Base-by-base conservation (phyloP, 23 red algal species). In the Porphyridium purpureum region DNA sequence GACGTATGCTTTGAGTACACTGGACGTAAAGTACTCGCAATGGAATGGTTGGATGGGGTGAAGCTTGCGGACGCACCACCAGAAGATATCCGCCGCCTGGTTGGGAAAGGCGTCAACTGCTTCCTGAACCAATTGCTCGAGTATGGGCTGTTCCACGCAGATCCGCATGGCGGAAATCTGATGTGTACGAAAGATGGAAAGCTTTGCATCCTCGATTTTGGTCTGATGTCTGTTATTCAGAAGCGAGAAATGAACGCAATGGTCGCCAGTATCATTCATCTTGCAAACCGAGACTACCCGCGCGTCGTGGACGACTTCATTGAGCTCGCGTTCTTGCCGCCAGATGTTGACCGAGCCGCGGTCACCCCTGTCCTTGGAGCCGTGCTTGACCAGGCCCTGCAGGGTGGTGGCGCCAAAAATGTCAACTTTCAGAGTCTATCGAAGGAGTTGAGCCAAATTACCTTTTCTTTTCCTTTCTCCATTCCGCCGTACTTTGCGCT, bases 341-440 rank as follows among this genome's bases (percentile, higher is more conserved):
- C 29, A 1, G 72, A 84, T 34, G 44, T 66, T 17, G 62, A 94
- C 40, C 74, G 60, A 3, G 69, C 40, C 1, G 56, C 70, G 47
- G 72, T 94, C 7, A 71, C 62, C 40, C 47, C 76, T 0, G 80
- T 94, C 3, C 54, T 94, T 19, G 88, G 77, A 32, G 71, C 74
- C 5, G 81, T 94, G 38, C 55, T 94, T 1, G 76, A 94, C 56
- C 88, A 94, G 57, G 88, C 88, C 2, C 64, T 94, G 31, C 57
- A 85, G 59, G 88, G 88, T n/a, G 88, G 88, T 27, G 88, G 88
- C 40, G 88, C 88, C 2, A 83, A 83, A 38, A 41, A 55, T 15
- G 80, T 94, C 66, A 82, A 94, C 49, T 94, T 94, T 72, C 70
- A 63, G 4, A 70, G 64, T 8, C 78, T 94, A 9, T 94, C 88